Evolutionary conservation across 2,329 filamentous ascomycete species (phyloP).

Genomic region (Zymoseptoria pseudotritici): DNA sequence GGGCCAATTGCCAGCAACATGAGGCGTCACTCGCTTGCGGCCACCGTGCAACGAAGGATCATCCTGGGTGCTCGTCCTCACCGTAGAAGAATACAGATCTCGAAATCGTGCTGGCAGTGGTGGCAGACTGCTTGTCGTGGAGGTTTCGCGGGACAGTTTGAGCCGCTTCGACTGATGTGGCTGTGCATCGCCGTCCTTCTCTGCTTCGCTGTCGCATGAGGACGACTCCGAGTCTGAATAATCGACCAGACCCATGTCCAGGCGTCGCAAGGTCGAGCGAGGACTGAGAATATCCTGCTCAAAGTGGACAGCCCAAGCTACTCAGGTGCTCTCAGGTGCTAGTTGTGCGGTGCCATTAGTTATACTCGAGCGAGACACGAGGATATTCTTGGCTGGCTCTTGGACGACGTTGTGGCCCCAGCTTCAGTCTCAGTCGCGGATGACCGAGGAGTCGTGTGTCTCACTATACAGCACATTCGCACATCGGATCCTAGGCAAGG

Average conservation of each 20-base stretch:
- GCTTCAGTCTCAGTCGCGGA: neutral
- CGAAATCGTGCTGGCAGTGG: constrained; percentile 76
- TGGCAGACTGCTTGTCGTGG: constrained; percentile 16
- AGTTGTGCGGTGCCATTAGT: too few relatives aligned
- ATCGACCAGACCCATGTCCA: constrained; percentile 54
- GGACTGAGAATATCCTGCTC: neutral
- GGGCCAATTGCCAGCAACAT: constrained; percentile 85
- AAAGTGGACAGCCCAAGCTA: too few relatives aligned
- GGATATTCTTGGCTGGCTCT: neutral
- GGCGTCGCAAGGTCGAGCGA: neutral
- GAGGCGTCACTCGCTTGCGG: constrained; percentile 71
- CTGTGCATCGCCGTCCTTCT: constrained; percentile 22
- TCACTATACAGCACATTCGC: too few relatives aligned
- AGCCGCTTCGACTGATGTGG: neutral
- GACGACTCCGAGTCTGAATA: constrained; percentile 49
- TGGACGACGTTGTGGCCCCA: neutral
- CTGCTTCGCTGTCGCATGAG: constrained; percentile 24
- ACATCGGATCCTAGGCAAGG: too few relatives aligned
- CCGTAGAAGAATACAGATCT: constrained; percentile 79
- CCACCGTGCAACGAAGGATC: constrained; percentile 81
- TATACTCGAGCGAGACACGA: too few relatives aligned
- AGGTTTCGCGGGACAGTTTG: neutral
- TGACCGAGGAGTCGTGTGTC: neutral
- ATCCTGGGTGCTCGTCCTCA: constrained; percentile 69
- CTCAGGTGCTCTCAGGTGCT: too few relatives aligned